Evolutionary conservation across 2,329 filamentous ascomycete genomes (phyloP), one percentile per base, ranked within the genome.

Genomic region (Penicillium thymicola): DNA sequence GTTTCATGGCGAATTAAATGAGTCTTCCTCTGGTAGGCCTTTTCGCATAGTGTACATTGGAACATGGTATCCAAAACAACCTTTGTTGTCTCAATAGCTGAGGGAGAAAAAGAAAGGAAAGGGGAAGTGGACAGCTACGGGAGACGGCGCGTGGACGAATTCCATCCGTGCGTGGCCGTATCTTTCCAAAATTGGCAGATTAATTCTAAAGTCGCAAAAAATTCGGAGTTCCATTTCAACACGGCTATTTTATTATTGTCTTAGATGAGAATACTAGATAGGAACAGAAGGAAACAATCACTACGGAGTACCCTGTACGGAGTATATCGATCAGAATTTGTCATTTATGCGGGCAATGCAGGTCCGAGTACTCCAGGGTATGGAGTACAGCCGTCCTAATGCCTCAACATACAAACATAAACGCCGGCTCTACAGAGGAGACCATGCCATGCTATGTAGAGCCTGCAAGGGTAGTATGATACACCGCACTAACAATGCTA

Each of bases 1-100:
- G 59, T 50, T 49, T 70, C 64, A 59, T 71, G 69, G 2, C 69
- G 68, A 14, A 59, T 51, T 5, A 71, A 43, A 59, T 71, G 68
- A 0, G 65, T 57, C 51, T 68, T 71, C 32, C 68, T 59, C 18
- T 65, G 64, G 16, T 71, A 71, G 10, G 59, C 42, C n/a, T 68
- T 70, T n/a, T 65, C 61, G 48, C 69, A 71, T 41, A 62, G 57
- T 14, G 62, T 47, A 51, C 69, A 71, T 37, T 57, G 59, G 37
- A 70, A 71, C 67, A 70, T 68, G 50, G 44, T 45, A 38, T 43
- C 5, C 23, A 21, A n/a, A 34, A 21, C 28, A 34, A 13, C 28
- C 28, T 21, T 45, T 3, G 40, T 42, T 44, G 30, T 46, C 18
- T 7, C 13, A 37, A 47, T 25, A 27, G 36, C 14, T 4, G 47